Evolutionary conservation across 345 rosid genomes (phyloP).

Genomic region (Gossypioides kirkii): DNA sequence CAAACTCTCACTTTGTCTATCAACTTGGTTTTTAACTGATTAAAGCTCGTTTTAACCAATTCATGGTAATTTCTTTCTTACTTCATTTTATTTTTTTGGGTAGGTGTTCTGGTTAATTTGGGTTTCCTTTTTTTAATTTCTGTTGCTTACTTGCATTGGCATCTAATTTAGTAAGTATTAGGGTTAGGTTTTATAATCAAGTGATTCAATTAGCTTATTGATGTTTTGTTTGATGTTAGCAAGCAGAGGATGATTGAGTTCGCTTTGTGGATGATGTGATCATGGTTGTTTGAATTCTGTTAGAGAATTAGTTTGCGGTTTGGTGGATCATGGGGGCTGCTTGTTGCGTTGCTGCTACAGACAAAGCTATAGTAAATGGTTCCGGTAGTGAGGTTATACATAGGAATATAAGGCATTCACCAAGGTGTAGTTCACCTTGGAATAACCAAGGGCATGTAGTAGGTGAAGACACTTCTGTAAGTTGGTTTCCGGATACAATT

Average conservation of each 20-base stretch:
- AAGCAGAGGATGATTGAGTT: constrained; percentile 8
- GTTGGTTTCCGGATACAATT: constrained; percentile 64
- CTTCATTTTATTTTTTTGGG: neutral
- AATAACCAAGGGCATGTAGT: constrained; percentile 93
- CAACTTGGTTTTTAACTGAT: neutral
- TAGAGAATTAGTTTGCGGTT: constrained; percentile 18
- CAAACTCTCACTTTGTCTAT: neutral
- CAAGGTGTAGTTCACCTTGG: constrained; percentile 95
- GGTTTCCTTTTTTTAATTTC: neutral
- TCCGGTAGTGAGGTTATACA: constrained; percentile 51
- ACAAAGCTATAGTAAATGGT: constrained; percentile 62
- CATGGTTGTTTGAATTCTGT: constrained; percentile 13
- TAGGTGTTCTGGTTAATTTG: neutral
- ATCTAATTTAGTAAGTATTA: neutral
- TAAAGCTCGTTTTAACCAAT: neutral
- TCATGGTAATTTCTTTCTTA: neutral
- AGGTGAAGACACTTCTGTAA: constrained; percentile 74
- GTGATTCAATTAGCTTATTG: neutral
- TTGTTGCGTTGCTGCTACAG: constrained; percentile 95
- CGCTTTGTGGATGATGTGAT: constrained; percentile 24
- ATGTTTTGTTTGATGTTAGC: neutral
- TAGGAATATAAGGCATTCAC: constrained; percentile 69
- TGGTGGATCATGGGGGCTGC: constrained; percentile 73
- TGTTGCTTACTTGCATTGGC: neutral
- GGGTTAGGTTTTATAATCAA: neutral